Evolutionary conservation across 2,329 filamentous ascomycete species (phyloP).

Genomic region (Pestalotiopsis sp.): DNA sequence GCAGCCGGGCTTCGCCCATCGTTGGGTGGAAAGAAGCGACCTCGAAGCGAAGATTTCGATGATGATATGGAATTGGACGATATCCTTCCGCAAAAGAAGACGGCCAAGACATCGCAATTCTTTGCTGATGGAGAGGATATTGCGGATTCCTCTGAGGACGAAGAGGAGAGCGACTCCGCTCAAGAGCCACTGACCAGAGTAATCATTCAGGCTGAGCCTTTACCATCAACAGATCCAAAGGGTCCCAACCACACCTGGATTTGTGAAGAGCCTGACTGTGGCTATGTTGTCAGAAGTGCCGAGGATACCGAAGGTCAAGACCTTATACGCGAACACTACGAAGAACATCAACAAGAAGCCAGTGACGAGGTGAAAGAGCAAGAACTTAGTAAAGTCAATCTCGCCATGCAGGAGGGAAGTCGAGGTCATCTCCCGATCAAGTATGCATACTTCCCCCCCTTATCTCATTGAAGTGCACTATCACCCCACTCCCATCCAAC

Average conservation of each 20-base stretch:
- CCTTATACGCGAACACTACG: slow-evolving; percentile 63
- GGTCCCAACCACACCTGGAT: slow-evolving; percentile 68
- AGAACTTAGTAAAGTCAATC: slow-evolving; percentile 43
- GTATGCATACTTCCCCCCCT: slow-evolving; percentile 47
- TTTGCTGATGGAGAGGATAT: slow-evolving; percentile 35
- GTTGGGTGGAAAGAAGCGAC: slow-evolving; percentile 47
- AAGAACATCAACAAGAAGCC: slow-evolving; percentile 60
- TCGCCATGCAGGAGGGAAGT: slow-evolving; percentile 58
- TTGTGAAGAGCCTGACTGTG: slow-evolving; percentile 67
- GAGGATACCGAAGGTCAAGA: slow-evolving; percentile 56
- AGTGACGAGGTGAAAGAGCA: slow-evolving; percentile 42
- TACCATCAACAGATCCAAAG: slow-evolving; percentile 51
- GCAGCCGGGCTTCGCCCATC: slow-evolving; percentile 47
- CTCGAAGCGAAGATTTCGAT: slow-evolving; percentile 32
- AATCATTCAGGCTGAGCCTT: slow-evolving; percentile 50
- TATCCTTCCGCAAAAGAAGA: slow-evolving; percentile 17
- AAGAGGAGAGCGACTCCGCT: slow-evolving; percentile 7
- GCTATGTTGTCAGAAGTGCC: slow-evolving; percentile 65
- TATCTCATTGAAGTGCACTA: slow-evolving; percentile 36
- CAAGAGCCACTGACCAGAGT: slow-evolving; percentile 29
- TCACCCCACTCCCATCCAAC: slow-evolving; percentile 14
- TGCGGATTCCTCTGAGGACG: slow-evolving; percentile 17
- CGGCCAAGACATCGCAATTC: slow-evolving; percentile 36
- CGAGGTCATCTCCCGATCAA: slow-evolving; percentile 58
- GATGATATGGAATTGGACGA: slow-evolving; percentile 24